Conservation (phyloP, 2,329 filamentous ascomycete genomes). For the Cercospora zeae-maydis region DNA sequence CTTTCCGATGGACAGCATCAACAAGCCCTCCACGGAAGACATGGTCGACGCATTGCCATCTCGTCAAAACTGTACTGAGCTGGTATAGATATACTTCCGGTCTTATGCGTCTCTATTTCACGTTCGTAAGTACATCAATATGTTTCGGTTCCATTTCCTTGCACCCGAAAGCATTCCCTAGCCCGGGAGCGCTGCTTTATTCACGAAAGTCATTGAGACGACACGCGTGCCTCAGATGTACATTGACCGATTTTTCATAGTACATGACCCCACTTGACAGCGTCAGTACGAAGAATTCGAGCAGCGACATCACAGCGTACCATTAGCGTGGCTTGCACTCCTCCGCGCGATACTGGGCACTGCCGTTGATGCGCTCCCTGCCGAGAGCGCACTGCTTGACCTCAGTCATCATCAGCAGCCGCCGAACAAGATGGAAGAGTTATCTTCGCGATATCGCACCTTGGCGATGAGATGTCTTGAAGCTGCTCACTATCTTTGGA, state of each 20-base stretch:
- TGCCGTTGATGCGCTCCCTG: neutral
- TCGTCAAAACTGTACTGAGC: neutral
- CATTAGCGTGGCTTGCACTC: neutral
- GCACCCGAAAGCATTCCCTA: neutral
- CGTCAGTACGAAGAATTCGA: neutral
- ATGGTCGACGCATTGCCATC: neutral
- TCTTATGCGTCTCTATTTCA: constrained; percentile 10
- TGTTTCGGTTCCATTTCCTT: neutral
- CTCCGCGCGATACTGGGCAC: constrained; percentile 1
- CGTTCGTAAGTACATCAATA: neutral
- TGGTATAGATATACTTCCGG: neutral
- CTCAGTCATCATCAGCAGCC: neutral
- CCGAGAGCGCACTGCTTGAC: neutral
- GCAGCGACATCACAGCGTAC: neutral
- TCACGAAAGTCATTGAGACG: no score
- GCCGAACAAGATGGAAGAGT: neutral
- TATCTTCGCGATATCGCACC: neutral
- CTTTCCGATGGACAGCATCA: neutral
- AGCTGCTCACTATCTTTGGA: constrained; percentile 3
- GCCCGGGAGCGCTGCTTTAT: no score
- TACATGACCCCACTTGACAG: constrained; percentile 1
- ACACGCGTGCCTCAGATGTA: neutral
- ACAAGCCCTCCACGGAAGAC: neutral
- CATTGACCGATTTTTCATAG: neutral
- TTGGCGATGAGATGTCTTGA: constrained; percentile 1